Conservation (phyloP, 257 asterid species). For the Voacanga thouarsii region DNA sequence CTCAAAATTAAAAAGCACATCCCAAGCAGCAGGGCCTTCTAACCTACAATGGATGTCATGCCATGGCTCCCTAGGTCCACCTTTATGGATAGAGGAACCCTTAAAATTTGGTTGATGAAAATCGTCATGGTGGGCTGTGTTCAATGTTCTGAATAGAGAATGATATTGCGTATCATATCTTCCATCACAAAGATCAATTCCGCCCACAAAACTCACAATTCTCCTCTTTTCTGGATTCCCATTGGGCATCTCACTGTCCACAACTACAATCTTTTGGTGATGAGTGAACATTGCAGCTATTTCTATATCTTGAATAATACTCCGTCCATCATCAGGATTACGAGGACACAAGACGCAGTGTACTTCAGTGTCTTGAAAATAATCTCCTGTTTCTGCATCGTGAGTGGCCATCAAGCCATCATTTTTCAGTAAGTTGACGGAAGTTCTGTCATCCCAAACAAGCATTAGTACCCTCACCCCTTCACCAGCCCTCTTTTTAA, state of each 20-base stretch:
- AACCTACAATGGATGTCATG: conserved; percentile 61
- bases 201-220: conserved; percentile 64
- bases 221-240: conserved; percentile 41
- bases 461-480: conserved; percentile 68
- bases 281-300: conserved; percentile 66
- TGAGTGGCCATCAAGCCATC: conserved; percentile 75
- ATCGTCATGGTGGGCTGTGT: conserved; percentile 53
- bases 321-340: conserved; percentile 66
- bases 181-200: conserved; percentile 74
- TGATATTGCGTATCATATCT: conserved; percentile 66
- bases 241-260: conserved; percentile 50
- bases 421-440: conserved; percentile 41
- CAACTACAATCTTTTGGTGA: conserved; percentile 63
- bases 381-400: conserved; percentile 51
- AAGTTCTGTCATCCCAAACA: conserved; percentile 77
- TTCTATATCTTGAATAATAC: conserved; percentile 48
- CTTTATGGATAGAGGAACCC: conserved; percentile 43
- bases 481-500: conserved; percentile 58
- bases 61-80: conserved; percentile 87
- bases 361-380: conserved; percentile 41
- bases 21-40: conserved; percentile 76
- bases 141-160: conserved; percentile 57
- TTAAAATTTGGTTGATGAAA: conserved; percentile 56
- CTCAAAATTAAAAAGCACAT: conserved; percentile 63
- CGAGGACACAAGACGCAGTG: conserved; percentile 69